phyloP scores from a whole-genome alignment of 495 filamentous ascomycete genomes.

The Lepidopterella palustris region DNA sequence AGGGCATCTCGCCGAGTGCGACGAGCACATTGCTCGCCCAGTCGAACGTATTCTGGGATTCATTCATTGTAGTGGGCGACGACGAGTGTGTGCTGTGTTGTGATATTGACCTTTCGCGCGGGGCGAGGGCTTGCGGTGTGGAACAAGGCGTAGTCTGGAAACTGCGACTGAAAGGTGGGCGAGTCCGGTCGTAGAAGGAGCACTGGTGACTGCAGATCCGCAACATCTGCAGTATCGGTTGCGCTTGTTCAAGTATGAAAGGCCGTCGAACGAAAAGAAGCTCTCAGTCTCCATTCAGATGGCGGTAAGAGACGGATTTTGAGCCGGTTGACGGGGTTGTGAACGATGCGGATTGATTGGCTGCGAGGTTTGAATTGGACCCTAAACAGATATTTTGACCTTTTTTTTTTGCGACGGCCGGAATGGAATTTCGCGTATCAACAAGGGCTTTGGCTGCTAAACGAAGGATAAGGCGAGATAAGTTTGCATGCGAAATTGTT shows the following conservation, averaged over 20 bases:
- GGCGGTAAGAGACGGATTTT: no score
- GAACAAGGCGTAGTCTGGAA: not conserved
- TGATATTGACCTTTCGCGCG: not conserved
- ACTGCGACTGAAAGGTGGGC: no score
- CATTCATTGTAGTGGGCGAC: no score
- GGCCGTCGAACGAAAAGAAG: not conserved
- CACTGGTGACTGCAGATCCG: not conserved
- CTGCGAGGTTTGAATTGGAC: no score
- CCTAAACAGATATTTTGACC: no score
- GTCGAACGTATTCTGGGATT: not conserved
- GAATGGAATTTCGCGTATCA: no score
- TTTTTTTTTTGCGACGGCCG: no score
- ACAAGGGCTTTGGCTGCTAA: no score
- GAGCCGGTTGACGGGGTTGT: no score
- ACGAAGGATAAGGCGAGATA: no score
- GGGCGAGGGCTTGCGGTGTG: not conserved
- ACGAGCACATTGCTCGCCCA: conserved; percentile 7
- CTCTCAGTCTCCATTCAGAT: not conserved
- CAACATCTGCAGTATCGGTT: not conserved
- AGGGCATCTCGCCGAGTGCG: conserved; percentile 4
- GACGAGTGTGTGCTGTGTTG: not conserved
- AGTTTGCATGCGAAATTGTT: no score
- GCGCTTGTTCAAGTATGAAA: not conserved
- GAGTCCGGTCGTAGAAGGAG: not conserved
- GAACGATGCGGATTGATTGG: no score